Evolutionary conservation across 768 basidiomycete species (phyloP).

Genomic region (Suillus hirtellus): DNA sequence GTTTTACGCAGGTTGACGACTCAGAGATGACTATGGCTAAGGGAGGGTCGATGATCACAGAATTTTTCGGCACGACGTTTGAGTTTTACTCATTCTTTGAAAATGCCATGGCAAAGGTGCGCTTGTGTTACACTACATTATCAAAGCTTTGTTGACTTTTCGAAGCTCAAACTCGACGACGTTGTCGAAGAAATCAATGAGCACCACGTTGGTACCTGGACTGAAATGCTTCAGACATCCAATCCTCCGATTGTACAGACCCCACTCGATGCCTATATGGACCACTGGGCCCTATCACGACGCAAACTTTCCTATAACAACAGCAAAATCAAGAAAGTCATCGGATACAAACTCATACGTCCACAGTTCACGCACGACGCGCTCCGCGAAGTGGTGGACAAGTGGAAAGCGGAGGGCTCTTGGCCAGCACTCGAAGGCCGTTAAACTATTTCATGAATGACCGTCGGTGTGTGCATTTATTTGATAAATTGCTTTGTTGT

Average conservation of each 20-base stretch:
- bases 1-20: constrained; percentile 62
- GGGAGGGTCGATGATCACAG: constrained; percentile 63
- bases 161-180: constrained; percentile 65
- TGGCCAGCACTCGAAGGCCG: constrained; percentile 29
- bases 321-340: constrained; percentile 68
- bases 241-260: constrained; percentile 71
- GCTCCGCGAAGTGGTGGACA: constrained; percentile 70
- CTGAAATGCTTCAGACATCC: constrained; percentile 72
- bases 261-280: constrained; percentile 78
- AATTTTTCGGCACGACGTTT: constrained; percentile 75
- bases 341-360: constrained; percentile 64
- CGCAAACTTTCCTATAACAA: constrained; percentile 70
- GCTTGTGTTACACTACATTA: constrained; percentile 6
- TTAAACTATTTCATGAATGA: background rate
- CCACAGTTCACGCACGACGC: constrained; percentile 64
- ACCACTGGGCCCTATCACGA: constrained; percentile 68
- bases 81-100: constrained; percentile 78
- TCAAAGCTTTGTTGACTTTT: background rate
- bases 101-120: constrained; percentile 66
- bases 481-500: constrained; percentile 12
- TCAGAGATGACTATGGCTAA: constrained; percentile 68
- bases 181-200: constrained; percentile 83
- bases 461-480: constrained; percentile 16
- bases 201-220: constrained; percentile 80
- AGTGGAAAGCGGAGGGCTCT: constrained; percentile 73